Percentiles rank a stretch among this genome's conserved stretches.
These are phyloP conservation scores for Favolaschia claudopus DNA, from an alignment of 768 basidiomycete genomes.

Conservation along the genomic window DNA sequence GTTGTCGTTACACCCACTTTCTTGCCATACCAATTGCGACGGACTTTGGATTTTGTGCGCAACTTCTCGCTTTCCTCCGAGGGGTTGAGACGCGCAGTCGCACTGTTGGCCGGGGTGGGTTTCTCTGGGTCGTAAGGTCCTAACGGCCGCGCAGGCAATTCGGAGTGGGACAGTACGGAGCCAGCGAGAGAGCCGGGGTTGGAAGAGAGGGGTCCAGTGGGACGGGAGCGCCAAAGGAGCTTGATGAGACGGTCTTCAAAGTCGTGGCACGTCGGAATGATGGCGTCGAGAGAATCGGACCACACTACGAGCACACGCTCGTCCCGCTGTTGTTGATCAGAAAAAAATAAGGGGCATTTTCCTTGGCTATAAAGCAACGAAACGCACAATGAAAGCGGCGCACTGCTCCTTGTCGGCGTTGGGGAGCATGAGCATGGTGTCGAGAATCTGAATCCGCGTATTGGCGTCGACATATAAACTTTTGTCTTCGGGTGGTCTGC, in stretches of 20 bases:
- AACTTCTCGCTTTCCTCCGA: constrained; percentile 9
- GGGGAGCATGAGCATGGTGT: constrained; percentile 79
- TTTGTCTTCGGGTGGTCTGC: constrained; percentile 61
- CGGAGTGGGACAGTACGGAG: constrained; percentile 35
- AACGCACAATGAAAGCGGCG: constrained; percentile 83
- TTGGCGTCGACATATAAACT: constrained; percentile 79
- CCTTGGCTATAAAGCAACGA: background rate
- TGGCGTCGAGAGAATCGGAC: constrained; percentile 80
- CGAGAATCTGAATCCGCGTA: constrained; percentile 86
- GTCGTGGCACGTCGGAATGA: constrained; percentile 76
- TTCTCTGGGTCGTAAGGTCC: constrained; percentile 41
- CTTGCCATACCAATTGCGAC: constrained; percentile 68
- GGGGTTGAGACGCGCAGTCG: background rate
- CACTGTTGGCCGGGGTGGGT: too few species aligned
- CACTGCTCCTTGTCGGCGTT: constrained; percentile 87
- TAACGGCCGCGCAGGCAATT: constrained; percentile 25
- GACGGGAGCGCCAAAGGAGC: constrained; percentile 73
- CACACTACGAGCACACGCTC: constrained; percentile 87
- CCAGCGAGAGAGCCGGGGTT: constrained; percentile 31
- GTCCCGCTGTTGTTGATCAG: constrained; percentile 60
- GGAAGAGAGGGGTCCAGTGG: constrained; percentile 41
- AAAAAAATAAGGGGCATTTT: background rate
- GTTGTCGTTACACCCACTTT: constrained; percentile 50
- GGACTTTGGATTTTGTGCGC: constrained; percentile 38
- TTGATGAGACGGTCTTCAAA: constrained; percentile 83